Evolutionary conservation across 1,139 yeast species (phyloP), one percentile per base, ranked within the genome.

Genomic region (Candida sanyaensis): DNA sequence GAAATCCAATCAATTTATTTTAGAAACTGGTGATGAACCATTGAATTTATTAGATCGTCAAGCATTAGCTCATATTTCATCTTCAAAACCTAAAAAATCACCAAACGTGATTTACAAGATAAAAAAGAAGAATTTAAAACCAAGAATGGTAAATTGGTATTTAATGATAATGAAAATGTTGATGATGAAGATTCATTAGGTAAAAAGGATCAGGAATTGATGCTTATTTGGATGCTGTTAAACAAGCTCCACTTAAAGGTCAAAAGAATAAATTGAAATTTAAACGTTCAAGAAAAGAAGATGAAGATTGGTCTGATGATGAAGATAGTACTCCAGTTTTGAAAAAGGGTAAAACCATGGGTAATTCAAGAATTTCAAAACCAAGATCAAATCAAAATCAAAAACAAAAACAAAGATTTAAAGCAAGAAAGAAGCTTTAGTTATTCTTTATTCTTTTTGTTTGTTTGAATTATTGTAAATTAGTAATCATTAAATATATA

Each of bases 201-300:
- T n/a, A 61, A 64, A 34, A 64, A 49, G 75, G 73, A 10, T 67
- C 77, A 6, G 95, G 96, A 26, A 81, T 92, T 54, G 89, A 89
- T 64, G 97, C 97, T 1, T 93, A 93, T 64, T 81, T 91, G 57
- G 97, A 90, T 55, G 99, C 98, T 10, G 90, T 93, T 36, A 86
- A 83, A 65, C 89, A 86, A 59, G 97, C 93, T 29, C 98, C 99
- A 37, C 82, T 89, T 5, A 85, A 96, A 68, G 97, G 97, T 49
- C 97, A 89, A 73, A 84, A 83, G 73, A 90, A 91, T 68, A 90
- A 84, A 73, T 80, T 91, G 77, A 92, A 91, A 70, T 93, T 83
- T 71, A 88, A 86, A 71, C 85, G 84, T 65, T 78, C 80, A 43
- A 74, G 73, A 52, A 75, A 77, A 33, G 74, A 75, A 42, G 77